Conservation (phyloP, 192 early-diverging fungal genomes). For the Linnemannia hyalina region DNA sequence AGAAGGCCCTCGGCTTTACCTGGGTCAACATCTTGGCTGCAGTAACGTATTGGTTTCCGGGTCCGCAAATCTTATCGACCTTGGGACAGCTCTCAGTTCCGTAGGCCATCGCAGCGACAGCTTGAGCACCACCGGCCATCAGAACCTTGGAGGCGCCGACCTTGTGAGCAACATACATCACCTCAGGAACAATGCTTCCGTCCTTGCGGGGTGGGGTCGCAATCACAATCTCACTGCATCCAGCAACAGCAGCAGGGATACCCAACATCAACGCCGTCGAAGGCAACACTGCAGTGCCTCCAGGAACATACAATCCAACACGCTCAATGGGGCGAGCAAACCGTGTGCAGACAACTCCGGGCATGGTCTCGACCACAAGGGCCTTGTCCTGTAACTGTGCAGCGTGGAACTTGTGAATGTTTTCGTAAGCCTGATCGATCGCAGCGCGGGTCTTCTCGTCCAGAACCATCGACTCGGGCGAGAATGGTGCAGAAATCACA, state of each 20-base stretch:
- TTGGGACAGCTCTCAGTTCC: constrained; percentile 97
- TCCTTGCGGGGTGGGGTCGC: constrained; percentile 95
- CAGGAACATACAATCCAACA: constrained; percentile 98
- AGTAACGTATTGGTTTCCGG: constrained; percentile 99
- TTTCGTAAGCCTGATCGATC: constrained; percentile 96
- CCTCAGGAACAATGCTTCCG: constrained; percentile 94
- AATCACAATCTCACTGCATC: constrained; percentile 94
- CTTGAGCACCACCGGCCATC: constrained; percentile 97
- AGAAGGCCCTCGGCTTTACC: constrained; percentile 37
- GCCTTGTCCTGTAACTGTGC: constrained; percentile 85
- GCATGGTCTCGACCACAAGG: constrained; percentile 95
- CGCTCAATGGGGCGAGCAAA: constrained; percentile 95
- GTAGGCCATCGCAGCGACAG: constrained; percentile 99
- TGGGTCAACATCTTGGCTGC: constrained; percentile 98
- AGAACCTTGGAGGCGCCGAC: constrained; percentile 94
- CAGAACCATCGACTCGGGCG: constrained; percentile 67
- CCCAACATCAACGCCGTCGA: constrained; percentile 97
- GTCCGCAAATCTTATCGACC: constrained; percentile 99
- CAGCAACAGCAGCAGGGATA: constrained; percentile 97
- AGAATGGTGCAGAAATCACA: constrained; percentile 90
- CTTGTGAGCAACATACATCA: constrained; percentile 98
- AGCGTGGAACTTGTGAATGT: constrained; percentile 93
- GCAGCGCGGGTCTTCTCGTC: constrained; percentile 77
- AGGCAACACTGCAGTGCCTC: constrained; percentile 96
- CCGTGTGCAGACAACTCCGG: constrained; percentile 94